Percentiles rank a stretch among this genome's conserved stretches.
Conservation (phyloP, 2,329 filamentous ascomycete species). For the Cladosporium sp. region DNA sequence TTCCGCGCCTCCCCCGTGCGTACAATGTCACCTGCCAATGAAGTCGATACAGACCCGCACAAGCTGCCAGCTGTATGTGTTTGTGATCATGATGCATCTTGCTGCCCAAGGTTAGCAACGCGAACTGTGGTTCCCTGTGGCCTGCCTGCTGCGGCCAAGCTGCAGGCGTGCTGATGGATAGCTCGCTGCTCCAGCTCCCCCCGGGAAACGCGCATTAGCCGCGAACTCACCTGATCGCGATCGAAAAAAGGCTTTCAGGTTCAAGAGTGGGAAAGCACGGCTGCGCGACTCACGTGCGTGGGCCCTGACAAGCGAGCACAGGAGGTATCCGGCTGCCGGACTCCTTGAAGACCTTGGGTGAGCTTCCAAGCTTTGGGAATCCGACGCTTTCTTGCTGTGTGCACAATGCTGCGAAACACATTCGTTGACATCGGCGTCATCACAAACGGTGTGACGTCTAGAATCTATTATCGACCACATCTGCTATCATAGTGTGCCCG, state of each 20-base stretch:
- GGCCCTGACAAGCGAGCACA: background rate
- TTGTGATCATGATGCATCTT: conserved; percentile 2
- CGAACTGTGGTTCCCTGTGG: background rate
- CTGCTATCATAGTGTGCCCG: background rate
- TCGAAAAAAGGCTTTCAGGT: background rate
- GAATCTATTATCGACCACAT: background rate
- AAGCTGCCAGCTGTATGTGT: conserved; percentile 8
- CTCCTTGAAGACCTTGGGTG: too few species aligned
- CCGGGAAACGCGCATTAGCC: background rate
- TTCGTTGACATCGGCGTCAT: background rate
- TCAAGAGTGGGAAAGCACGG: background rate
- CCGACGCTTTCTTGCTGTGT: too few species aligned
- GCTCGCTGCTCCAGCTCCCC: background rate
- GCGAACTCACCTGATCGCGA: conserved; percentile 5
- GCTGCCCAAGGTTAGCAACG: conserved; percentile 2
- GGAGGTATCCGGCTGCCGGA: background rate
- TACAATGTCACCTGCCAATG: background rate
- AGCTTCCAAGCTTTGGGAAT: too few species aligned
- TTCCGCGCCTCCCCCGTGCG: background rate
- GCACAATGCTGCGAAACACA: too few species aligned
- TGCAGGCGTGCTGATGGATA: conserved; percentile 9
- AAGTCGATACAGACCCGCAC: conserved; percentile 8
- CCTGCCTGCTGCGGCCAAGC: background rate
- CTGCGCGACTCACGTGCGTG: background rate
- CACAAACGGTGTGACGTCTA: background rate